Conservation (phyloP, 805 yeast species). For the Yarrowia yakushimensis region DNA sequence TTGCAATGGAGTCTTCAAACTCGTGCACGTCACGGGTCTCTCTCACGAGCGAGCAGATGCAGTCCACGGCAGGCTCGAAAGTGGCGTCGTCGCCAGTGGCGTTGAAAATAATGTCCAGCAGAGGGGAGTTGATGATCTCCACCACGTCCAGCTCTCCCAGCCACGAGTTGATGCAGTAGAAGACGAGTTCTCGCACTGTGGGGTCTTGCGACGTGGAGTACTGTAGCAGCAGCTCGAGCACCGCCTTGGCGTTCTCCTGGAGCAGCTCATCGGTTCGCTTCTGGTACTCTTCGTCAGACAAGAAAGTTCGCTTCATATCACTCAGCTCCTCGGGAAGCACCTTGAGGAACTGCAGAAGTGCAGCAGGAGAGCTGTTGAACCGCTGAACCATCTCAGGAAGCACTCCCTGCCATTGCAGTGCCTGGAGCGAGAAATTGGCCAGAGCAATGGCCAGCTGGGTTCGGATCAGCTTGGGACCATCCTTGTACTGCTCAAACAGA, state of each 20-base stretch:
- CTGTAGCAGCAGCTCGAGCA: constrained; percentile 58
- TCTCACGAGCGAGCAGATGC: constrained; percentile 72
- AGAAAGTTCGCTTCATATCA: constrained; percentile 70
- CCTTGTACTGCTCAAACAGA: constrained; percentile 46
- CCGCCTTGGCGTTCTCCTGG: constrained; percentile 61
- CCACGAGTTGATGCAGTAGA: constrained; percentile 87
- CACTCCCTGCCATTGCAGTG: constrained; percentile 66
- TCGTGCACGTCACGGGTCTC: constrained; percentile 72
- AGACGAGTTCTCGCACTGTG: constrained; percentile 45
- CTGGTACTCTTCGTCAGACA: constrained; percentile 77
- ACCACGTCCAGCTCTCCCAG: constrained; percentile 77
- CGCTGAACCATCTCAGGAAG: constrained; percentile 59
- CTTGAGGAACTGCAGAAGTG: constrained; percentile 73
- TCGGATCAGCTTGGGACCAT: constrained; percentile 54
- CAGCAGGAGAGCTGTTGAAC: constrained; percentile 44
- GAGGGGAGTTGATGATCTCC: constrained; percentile 58
- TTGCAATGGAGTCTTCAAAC: constrained; percentile 52
- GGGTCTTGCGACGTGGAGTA: constrained; percentile 41
- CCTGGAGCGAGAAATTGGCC: constrained; percentile 78
- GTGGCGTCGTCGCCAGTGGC: constrained; percentile 56
- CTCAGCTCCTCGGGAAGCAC: constrained; percentile 88
- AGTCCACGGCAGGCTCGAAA: constrained; percentile 82
- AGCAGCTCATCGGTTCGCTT: constrained; percentile 61
- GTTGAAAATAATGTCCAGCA: constrained; percentile 65
- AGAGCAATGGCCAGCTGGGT: constrained; percentile 80